These are phyloP conservation scores for Wickerhamomyces sp. DNA, from an alignment of 1,139 yeast genomes.

Conservation along the genomic window DNA sequence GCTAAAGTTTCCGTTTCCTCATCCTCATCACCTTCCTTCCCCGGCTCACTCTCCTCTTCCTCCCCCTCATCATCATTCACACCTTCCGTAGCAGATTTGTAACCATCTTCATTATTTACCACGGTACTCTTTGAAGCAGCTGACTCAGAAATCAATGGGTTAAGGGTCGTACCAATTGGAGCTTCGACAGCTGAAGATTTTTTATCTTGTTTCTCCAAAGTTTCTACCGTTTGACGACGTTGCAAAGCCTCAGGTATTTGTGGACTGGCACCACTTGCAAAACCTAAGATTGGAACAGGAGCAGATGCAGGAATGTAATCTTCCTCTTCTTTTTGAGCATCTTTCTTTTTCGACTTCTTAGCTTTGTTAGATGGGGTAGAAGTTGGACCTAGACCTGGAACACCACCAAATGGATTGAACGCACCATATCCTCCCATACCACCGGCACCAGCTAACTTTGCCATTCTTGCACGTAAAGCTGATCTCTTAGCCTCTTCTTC, in stretches of 20 bases:
- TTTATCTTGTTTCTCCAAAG: too few relatives aligned
- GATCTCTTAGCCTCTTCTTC: constrained; percentile 78
- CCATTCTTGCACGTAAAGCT: constrained; percentile 89
- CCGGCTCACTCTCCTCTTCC: constrained; percentile 3
- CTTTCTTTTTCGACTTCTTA: constrained; percentile 25
- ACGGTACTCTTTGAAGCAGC: too few relatives aligned
- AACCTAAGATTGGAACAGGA: constrained; percentile 50
- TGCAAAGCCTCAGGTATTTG: constrained; percentile 23
- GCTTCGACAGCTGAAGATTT: too few relatives aligned
- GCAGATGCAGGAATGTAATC: constrained; percentile 23
- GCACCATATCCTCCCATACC: constrained; percentile 79
- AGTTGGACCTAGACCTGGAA: constrained; percentile 34
- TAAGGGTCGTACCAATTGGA: too few relatives aligned
- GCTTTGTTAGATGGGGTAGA: constrained; percentile 29
- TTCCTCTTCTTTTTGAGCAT: constrained; percentile 13
- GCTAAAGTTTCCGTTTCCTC: constrained; percentile 10
- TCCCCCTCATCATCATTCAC: constrained; percentile 12
- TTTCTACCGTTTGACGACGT: constrained; percentile 11
- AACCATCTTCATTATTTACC: neutral
- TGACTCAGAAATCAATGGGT: too few relatives aligned
- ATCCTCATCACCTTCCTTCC: constrained; percentile 2
- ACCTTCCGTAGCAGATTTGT: constrained; percentile 11
- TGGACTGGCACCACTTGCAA: constrained; percentile 34
- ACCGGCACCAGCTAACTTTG: constrained; percentile 88
- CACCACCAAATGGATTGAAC: constrained; percentile 48